phyloP scores from a whole-genome alignment of 140 eudicot species.

The Ambrosia hybrid region DNA sequence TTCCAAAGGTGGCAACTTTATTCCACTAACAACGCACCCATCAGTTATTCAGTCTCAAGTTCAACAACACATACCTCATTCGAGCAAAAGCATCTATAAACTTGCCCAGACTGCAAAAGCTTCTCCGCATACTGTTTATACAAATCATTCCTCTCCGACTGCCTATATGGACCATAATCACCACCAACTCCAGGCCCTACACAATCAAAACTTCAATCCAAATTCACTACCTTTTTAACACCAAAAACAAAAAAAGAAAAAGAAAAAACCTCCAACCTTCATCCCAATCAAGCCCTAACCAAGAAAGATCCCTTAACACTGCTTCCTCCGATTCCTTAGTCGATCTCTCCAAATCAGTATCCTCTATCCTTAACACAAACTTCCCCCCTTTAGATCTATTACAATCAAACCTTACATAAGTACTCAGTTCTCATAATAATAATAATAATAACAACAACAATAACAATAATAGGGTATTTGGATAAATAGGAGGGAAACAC shows the following conservation, averaged over 20 bases:
- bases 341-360: constrained; percentile 89
- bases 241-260: neutral
- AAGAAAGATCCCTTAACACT: constrained; percentile 71
- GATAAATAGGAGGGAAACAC: too few species aligned
- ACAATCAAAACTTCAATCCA: neutral
- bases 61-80: constrained; percentile 49
- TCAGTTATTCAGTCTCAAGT: neutral
- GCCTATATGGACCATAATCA: constrained; percentile 83
- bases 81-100: constrained; percentile 94
- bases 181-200: constrained; percentile 88
- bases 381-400: constrained; percentile 85
- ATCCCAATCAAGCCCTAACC: constrained; percentile 95
- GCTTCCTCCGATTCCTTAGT: constrained; percentile 91
- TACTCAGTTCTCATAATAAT: neutral
- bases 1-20: neutral
- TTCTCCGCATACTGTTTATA: constrained; percentile 79
- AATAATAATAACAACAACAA: too few species aligned
- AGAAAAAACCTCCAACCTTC: constrained; percentile 50
- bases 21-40: neutral
- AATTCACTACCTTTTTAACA: neutral
- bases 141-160: constrained; percentile 77
- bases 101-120: constrained; percentile 76
- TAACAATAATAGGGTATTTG: too few species aligned
- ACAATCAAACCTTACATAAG: neutral
- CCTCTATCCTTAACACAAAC: constrained; percentile 84